Percentiles rank a stretch among this genome's conserved stretches.
These are phyloP conservation scores for Phytopythium aichiense DNA, from an alignment of 352 stramenopile genomes.

Conservation along the genomic window DNA sequence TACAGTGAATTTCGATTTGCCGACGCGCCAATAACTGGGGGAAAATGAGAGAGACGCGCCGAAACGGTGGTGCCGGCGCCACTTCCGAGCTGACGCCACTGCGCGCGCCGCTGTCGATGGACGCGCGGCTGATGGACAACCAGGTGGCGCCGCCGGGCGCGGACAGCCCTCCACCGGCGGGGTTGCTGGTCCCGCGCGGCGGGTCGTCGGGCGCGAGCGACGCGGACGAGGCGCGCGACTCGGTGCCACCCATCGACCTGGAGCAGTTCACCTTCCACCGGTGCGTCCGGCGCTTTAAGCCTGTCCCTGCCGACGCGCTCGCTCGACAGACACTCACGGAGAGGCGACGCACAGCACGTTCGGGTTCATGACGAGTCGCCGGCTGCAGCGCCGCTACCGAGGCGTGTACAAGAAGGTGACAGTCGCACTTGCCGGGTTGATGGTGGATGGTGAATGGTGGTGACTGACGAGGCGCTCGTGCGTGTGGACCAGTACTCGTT, in stretches of 20 bases:
- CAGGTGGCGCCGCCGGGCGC: conserved; percentile 11
- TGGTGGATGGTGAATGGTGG: too few species aligned
- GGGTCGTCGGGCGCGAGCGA: conserved; percentile 9
- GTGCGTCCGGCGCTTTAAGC: conserved; percentile 8
- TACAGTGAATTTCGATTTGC: too few species aligned
- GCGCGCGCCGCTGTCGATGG: conserved; percentile 12
- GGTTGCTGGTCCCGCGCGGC: not conserved
- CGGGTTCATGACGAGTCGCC: conserved; percentile 48
- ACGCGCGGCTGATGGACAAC: conserved; percentile 31
- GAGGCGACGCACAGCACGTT: conserved; percentile 28
- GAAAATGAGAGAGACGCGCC: not conserved
- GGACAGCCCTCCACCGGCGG: not conserved
- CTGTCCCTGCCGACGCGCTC: not conserved
- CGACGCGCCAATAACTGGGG: too few species aligned
- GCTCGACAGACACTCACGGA: too few species aligned
- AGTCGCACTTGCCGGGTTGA: too few species aligned
- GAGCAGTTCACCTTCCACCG: conserved; percentile 41
- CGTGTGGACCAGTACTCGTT: conserved; percentile 36
- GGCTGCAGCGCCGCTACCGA: conserved; percentile 46
- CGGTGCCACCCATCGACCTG: conserved; percentile 6
- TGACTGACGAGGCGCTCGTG: not conserved
- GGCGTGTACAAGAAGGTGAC: conserved; percentile 51
- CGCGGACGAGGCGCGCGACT: conserved; percentile 12
- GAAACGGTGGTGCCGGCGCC: not conserved
- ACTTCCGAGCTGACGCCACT: conserved; percentile 19